Conservation (phyloP, 495 filamentous ascomycete genomes). For the Penicillium soppii region DNA sequence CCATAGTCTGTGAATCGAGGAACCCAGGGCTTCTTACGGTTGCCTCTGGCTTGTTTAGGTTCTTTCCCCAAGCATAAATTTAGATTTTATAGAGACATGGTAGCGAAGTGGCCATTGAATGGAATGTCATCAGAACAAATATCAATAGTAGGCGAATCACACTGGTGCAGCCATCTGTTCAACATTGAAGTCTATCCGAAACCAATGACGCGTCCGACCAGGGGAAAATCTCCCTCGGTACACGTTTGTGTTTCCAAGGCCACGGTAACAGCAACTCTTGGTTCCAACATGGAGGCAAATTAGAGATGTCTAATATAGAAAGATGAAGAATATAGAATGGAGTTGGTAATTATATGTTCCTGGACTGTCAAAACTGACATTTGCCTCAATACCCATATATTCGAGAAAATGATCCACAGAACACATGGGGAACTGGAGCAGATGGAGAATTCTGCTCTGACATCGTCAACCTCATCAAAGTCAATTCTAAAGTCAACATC, state of each 20-base stretch:
- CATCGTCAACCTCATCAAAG: background rate
- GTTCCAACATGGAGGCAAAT: background rate
- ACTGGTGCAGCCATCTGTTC: background rate
- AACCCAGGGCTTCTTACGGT: background rate
- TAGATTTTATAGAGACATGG: background rate
- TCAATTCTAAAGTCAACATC: background rate
- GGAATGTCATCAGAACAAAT: background rate
- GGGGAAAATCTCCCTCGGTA: background rate
- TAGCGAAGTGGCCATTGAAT: background rate
- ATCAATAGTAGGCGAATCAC: slow-evolving; percentile 1
- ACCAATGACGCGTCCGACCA: slow-evolving; percentile 19
- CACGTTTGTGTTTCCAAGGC: slow-evolving; percentile 1
- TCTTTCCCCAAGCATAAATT: too few relatives aligned
- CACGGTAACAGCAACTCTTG: background rate
- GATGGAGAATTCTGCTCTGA: background rate
- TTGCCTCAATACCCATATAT: background rate
- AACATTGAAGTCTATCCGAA: slow-evolving; percentile 12
- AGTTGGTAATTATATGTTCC: background rate
- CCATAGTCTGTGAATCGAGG: background rate
- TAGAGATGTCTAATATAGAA: background rate
- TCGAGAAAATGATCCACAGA: slow-evolving; percentile 2
- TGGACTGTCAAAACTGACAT: background rate
- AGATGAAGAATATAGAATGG: background rate
- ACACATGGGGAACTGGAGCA: slow-evolving; percentile 7
- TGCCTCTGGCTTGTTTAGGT: too few relatives aligned